phyloP scores from a whole-genome alignment of 2,329 filamentous ascomycete genomes.

The Trichoderma oligosporum region DNA sequence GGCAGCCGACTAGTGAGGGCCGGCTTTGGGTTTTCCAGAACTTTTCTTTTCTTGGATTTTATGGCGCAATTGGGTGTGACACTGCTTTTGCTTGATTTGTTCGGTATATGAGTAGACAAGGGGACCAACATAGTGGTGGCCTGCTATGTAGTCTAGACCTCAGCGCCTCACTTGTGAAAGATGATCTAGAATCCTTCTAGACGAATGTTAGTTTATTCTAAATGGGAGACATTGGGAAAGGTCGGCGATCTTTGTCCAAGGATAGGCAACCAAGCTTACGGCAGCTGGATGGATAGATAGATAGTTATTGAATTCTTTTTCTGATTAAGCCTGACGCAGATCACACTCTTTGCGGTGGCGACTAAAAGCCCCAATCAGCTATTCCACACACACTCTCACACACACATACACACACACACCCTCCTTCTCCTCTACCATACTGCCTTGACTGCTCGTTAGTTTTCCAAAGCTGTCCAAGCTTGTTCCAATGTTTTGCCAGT shows the following conservation, averaged over 20 bases:
- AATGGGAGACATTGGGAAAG: neutral
- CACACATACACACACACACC: too few relatives aligned
- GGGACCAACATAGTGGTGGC: neutral
- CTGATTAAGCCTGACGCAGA: too few relatives aligned
- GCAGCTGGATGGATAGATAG: too few relatives aligned
- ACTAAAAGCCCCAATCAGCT: neutral
- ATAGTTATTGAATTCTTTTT: too few relatives aligned
- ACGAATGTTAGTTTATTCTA: neutral
- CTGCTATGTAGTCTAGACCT: neutral
- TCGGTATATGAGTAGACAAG: neutral
- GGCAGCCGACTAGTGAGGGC: neutral
- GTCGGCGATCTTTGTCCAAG: neutral
- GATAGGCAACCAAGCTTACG: too few relatives aligned
- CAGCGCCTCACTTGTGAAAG: neutral
- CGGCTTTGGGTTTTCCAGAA: neutral
- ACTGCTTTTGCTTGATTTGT: neutral
- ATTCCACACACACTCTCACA: neutral
- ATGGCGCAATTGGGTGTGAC: neutral
- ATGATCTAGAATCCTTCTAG: neutral
- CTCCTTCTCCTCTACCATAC: neutral
- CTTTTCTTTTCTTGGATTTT: neutral
- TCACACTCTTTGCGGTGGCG: too few relatives aligned
- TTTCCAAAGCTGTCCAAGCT: slow-evolving; percentile 18
- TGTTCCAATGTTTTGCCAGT: slow-evolving; percentile 21
- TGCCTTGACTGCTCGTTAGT: neutral